Percentiles rank a stretch among this genome's conserved stretches.
These are phyloP conservation scores for Phytopythium helicoides DNA, from an alignment of 352 stramenopile species.

Conservation along the genomic window DNA sequence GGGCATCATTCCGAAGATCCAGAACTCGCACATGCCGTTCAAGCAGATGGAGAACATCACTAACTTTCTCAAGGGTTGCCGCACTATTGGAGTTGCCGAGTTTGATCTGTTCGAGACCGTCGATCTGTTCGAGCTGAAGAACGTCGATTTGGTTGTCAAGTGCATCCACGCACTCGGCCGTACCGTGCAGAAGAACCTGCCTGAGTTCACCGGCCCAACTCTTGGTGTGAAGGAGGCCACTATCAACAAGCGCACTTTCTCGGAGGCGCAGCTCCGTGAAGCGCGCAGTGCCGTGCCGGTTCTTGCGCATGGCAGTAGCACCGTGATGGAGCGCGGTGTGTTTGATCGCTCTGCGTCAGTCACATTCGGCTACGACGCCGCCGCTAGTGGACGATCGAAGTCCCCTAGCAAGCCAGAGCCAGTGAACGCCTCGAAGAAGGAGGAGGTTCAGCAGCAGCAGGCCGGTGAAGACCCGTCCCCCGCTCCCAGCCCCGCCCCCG, in stretches of 20 bases:
- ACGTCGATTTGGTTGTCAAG: constrained; percentile 78
- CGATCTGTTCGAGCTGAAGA: constrained; percentile 88
- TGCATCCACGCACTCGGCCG: constrained; percentile 83
- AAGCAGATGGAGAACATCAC: constrained; percentile 92
- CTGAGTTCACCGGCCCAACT: constrained; percentile 60
- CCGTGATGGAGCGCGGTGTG: constrained; percentile 58
- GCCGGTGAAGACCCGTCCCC: background rate
- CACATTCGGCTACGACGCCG: constrained; percentile 62
- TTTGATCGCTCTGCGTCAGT: constrained; percentile 71
- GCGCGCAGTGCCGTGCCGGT: constrained; percentile 54
- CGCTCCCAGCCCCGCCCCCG: constrained; percentile 5
- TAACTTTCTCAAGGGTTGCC: constrained; percentile 77
- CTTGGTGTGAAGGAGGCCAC: constrained; percentile 78
- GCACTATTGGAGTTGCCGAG: constrained; percentile 79
- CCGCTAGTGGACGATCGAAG: constrained; percentile 22
- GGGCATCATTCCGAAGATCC: constrained; percentile 48
- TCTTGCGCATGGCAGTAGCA: constrained; percentile 48
- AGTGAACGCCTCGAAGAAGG: constrained; percentile 7
- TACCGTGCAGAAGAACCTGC: constrained; percentile 70
- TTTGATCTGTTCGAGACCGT: constrained; percentile 92
- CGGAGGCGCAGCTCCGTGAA: constrained; percentile 60
- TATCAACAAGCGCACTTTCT: constrained; percentile 62
- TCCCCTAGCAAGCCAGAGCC: constrained; percentile 14
- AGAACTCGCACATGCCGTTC: constrained; percentile 76
- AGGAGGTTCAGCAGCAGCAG: constrained; percentile 10